A percentile compares a stretch with the other conserved stretches of the same genome.
These are phyloP conservation scores for Saccharomycopsis vini DNA, from an alignment of 805 yeast species.

Conservation along the genomic window DNA sequence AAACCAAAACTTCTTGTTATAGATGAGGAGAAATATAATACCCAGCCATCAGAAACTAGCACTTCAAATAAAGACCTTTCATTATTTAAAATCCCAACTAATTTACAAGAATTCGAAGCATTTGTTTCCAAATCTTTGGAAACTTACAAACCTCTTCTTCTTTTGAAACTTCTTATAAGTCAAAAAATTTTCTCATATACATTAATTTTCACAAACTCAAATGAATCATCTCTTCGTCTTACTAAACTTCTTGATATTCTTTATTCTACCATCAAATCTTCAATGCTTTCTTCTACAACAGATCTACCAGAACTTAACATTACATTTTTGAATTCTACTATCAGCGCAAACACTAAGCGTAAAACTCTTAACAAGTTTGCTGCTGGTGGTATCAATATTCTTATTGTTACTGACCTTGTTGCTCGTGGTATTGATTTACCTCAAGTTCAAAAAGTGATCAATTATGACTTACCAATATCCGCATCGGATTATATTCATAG, in stretches of 20 bases:
- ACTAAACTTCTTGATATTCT: constrained; percentile 48
- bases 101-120: constrained; percentile 26
- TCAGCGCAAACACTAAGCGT: constrained; percentile 43
- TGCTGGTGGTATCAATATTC: constrained; percentile 40
- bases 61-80: constrained; percentile 38
- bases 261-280: constrained; percentile 20
- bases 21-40: constrained; percentile 37
- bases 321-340: constrained; percentile 50
- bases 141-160: constrained; percentile 60
- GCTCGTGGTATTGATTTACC: constrained; percentile 91
- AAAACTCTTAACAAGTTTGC: constrained; percentile 54
- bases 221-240: constrained; percentile 80
- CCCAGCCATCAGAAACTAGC: constrained; percentile 35
- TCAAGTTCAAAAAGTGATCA: constrained; percentile 64
- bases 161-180: constrained; percentile 46
- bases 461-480: constrained; percentile 85
- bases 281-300: constrained; percentile 14
- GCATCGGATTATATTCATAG: constrained; percentile 91
- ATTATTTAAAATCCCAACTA: constrained; percentile 28
- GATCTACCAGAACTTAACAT: constrained; percentile 23
- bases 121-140: constrained; percentile 25
- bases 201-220: constrained; percentile 63
- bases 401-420: constrained; percentile 81
- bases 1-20: constrained; percentile 71
- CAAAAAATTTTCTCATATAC: constrained; percentile 31